Conservation (phyloP, 306 rosid species). For the Glycine latifolia region DNA sequence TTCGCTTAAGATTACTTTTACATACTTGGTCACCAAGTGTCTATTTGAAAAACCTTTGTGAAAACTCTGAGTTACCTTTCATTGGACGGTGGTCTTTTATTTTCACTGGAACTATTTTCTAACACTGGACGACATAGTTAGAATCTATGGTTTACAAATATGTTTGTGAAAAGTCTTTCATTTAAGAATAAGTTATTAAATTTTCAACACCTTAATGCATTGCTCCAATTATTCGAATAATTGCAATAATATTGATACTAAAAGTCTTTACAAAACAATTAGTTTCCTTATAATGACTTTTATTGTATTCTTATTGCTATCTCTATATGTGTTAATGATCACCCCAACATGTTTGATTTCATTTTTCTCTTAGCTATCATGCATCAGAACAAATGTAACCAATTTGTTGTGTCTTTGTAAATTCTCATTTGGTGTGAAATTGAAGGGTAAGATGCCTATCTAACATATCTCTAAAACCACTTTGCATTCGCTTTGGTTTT, state of each 20-base stretch:
- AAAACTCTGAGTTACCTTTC: no score
- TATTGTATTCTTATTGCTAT: slow-evolving; percentile 4
- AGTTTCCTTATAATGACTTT: slow-evolving; percentile 16
- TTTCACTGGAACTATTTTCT: no score
- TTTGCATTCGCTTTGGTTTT: background rate
- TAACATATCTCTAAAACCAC: background rate
- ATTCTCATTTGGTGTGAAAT: background rate
- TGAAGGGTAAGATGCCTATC: background rate
- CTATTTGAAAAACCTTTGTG: no score
- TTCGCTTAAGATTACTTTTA: no score
- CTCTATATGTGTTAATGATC: background rate
- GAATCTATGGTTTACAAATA: no score
- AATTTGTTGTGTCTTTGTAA: background rate
- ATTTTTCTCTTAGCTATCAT: background rate
- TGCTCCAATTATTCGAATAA: background rate
- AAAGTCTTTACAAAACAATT: background rate
- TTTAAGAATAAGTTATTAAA: no score
- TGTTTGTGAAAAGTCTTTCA: no score
- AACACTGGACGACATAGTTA: no score
- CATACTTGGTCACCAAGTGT: no score
- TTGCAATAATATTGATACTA: background rate
- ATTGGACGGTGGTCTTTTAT: no score
- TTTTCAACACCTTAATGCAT: background rate
- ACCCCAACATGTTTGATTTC: background rate
- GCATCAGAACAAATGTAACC: background rate